A percentile compares a stretch with the other conserved stretches of the same genome.
Conservation (phyloP, 805 yeast genomes). For the Schwanniomyces occidentalis region DNA sequence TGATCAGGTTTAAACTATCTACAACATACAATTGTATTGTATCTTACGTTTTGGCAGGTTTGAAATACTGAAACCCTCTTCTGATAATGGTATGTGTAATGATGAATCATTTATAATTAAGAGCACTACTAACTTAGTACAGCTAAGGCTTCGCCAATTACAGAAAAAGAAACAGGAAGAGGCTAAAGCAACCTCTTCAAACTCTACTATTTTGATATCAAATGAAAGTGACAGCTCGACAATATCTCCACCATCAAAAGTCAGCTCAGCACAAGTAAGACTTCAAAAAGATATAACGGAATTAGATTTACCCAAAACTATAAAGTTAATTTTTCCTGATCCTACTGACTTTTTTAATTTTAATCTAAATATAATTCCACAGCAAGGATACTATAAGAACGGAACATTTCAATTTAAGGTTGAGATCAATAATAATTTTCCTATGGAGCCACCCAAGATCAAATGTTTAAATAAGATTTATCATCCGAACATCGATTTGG, state of each 20-base stretch:
- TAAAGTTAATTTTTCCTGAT: slow-evolving; percentile 50
- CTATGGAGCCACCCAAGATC: slow-evolving; percentile 91
- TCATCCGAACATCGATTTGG: slow-evolving; percentile 90
- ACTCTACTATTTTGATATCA: slow-evolving; percentile 15
- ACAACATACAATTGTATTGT: too few species aligned
- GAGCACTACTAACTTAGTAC: slow-evolving; percentile 7
- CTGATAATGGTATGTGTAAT: too few species aligned
- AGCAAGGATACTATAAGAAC: slow-evolving; percentile 68
- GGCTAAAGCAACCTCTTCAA: slow-evolving; percentile 30
- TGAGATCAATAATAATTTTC: slow-evolving; percentile 68
- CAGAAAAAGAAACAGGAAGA: slow-evolving; percentile 58
- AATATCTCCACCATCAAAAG: slow-evolving; percentile 16
- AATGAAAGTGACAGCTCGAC: too few species aligned
- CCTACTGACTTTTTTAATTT: slow-evolving; percentile 63
- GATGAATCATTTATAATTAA: too few species aligned
- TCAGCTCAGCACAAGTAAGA: slow-evolving; percentile 66
- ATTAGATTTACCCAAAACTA: slow-evolving; percentile 60
- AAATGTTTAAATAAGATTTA: slow-evolving; percentile 69
- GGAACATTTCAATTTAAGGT: slow-evolving; percentile 75
- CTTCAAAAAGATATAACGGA: slow-evolving; percentile 77
- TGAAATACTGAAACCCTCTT: too few species aligned
- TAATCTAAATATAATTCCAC: slow-evolving; percentile 58
- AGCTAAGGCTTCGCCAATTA: slow-evolving; percentile 60
- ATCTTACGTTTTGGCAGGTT: too few species aligned
- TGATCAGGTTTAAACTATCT: too few species aligned